Evolutionary conservation across 495 filamentous ascomycete species (phyloP), one percentile per base, ranked within the genome.

Genomic region (Xylaria palmicola): DNA sequence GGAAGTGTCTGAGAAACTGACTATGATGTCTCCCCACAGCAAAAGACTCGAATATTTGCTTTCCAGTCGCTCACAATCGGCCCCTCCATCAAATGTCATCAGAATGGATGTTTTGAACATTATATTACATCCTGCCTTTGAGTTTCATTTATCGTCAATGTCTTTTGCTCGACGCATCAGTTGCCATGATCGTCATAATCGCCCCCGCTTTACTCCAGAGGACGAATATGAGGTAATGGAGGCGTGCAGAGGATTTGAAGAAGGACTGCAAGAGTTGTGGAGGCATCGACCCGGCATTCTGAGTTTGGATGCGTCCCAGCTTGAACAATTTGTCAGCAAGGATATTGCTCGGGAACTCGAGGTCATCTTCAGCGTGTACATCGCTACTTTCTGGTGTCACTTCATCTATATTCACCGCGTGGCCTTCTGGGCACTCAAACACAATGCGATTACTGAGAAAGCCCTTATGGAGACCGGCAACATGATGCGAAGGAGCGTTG

Each of bases 331-430:
- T 19, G 47, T 62, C 0, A 45, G 48, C 30, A 47, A 43, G 8
- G 59, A 62, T 15, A 47, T 62, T 24, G 48, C 59, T 29, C 22
- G n/a, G 7, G 19, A 47, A 13, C 59, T 62, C 30, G 59, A 62
- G 34, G 26, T 47, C 6, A 29, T 62, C 5, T 62, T 62, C 29
- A 62, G 49, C 30, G 10, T 62, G 15, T 62, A 62, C 34, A 43
- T 55, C 37, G 59, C 59, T 15, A 62, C 48, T 19, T 62, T 62
- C 27, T 62, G 59, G 59, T 34, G 29, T 24, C 37, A 48, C 7
- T 62, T 62, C 39, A 41, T 62, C 6, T 62, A 62, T 22, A n/a
- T 62, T 30, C 59, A 62, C 48, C 59, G 59, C 19, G 59, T 62
- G 8, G 47, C 48, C n/a, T 62, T 49, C 48, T 62, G 59, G 59